Evolutionary conservation across 106 monocot species (phyloP).

Genomic region (Apostasia shenzhenica): DNA sequence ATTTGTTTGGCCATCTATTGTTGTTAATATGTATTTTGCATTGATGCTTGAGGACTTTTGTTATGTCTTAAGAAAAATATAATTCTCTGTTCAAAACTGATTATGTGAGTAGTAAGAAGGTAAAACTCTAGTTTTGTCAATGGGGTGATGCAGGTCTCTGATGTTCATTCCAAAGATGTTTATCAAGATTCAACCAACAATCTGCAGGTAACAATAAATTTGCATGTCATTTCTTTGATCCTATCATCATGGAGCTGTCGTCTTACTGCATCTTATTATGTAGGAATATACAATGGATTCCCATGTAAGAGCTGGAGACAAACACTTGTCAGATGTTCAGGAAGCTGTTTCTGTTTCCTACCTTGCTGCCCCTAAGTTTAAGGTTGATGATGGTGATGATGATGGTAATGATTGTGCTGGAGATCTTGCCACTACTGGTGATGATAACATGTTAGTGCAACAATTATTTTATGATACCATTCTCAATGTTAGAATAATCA

Average conservation of each 20-base stretch:
- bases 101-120: background rate
- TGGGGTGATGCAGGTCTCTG: constrained; percentile 14
- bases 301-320: constrained; percentile 11
- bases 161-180: constrained; percentile 9
- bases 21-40: too few species aligned
- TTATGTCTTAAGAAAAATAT: too few species aligned
- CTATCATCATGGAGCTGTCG: background rate
- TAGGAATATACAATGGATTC: constrained; percentile 21
- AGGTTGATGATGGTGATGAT: constrained; percentile 3
- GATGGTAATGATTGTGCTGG: background rate
- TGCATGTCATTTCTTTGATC: background rate
- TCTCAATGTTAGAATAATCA: background rate
- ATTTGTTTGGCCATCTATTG: too few species aligned
- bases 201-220: constrained; percentile 4
- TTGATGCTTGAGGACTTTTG: too few species aligned
- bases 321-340: constrained; percentile 9
- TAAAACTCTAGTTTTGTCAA: background rate
- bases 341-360: constrained; percentile 1
- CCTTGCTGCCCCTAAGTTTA: constrained; percentile 10
- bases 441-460: constrained; percentile 3
- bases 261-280: background rate
- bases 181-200: background rate
- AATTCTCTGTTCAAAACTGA: background rate
- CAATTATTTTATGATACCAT: background rate
- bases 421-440: background rate